A percentile compares a stretch with the other conserved stretches of the same genome.
phyloP scores from a whole-genome alignment of 345 rosid species.

The Hibiscus mutabilis region DNA sequence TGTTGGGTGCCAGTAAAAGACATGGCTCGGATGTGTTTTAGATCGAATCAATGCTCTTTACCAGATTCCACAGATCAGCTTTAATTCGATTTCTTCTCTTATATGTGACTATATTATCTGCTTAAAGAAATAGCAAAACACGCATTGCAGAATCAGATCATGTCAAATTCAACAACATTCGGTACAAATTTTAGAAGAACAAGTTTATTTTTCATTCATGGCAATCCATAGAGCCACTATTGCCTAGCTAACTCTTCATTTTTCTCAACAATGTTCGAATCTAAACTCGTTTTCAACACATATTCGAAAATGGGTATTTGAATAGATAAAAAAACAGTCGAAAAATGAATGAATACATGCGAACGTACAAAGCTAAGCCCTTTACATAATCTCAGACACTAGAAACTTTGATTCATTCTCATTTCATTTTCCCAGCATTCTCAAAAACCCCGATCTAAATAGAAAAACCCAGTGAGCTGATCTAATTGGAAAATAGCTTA shows the following conservation, averaged over 20 bases:
- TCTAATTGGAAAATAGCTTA: not conserved
- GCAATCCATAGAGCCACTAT: not conserved
- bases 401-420: not conserved
- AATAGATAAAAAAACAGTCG: not conserved
- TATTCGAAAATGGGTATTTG: not conserved
- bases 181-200: not conserved
- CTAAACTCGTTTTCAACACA: not conserved
- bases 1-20: slow-evolving; percentile 92
- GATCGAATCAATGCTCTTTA: slow-evolving; percentile 20
- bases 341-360: not conserved
- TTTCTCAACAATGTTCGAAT: not conserved
- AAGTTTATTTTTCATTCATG: not conserved
- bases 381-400: not conserved
- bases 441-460: slow-evolving; percentile 3
- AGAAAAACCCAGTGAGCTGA: slow-evolving; percentile 1
- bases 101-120: not conserved
- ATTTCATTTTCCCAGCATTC: not conserved
- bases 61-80: slow-evolving; percentile 8
- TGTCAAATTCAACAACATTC: not conserved
- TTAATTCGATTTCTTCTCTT: not conserved
- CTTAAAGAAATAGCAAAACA: not conserved
- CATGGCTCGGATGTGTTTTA: slow-evolving; percentile 35
- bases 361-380: not conserved
- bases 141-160: not conserved
- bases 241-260: not conserved